Base-by-base conservation (phyloP, 352 stramenopile genomes). In the Globisporangium viniferum region DNA sequence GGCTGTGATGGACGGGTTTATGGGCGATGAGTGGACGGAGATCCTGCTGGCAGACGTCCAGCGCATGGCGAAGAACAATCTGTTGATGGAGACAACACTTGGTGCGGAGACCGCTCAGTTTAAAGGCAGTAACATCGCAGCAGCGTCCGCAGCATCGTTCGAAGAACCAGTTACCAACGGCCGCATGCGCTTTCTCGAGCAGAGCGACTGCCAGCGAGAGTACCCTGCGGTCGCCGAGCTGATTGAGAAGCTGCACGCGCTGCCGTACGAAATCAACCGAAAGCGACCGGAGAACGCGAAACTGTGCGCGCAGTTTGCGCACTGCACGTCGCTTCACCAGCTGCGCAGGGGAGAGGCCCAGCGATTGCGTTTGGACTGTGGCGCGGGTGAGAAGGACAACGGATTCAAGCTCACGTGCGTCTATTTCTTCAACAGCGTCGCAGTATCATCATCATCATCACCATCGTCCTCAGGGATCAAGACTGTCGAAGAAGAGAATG, bases 251-350 rank as follows among this genome's bases (percentile, higher is more conserved):
- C 57, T 96, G 24, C 82, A 93, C 55, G 84, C 83, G 4, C 63
- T 97, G 24, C 84, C 90, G 5, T 92, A 80, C 59, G 88, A 96
- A 64, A 88, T 97, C 71, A 97, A 97, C 64, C 71, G 67, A 22
- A 95, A 95, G 62, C 71, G 73, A 2, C 69, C 74, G 0, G 56
- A 73, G 8, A 69, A 68, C 0, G 72, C 74, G 24, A 73, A 81
- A 24, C 62, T 93, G 15, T 94, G 84, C 66, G 82, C 88, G 1
- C 83, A 89, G 60, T 92, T 93, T 62, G 73, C 83, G 4, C 85
- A 87, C 55, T 88, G 71, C 29, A 91, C 84, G 29, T 78, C 77
- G 9, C 33, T 93, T 2, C 74, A 92, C 2, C 72, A 87, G 9
- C 36, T 93, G 7, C 61, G 73, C 39, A 22, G 57, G 0, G 78